Evolutionary conservation across 352 stramenopile genomes (phyloP), one percentile per base, ranked within the genome.

Genomic region (Pythium insidiosum): DNA sequence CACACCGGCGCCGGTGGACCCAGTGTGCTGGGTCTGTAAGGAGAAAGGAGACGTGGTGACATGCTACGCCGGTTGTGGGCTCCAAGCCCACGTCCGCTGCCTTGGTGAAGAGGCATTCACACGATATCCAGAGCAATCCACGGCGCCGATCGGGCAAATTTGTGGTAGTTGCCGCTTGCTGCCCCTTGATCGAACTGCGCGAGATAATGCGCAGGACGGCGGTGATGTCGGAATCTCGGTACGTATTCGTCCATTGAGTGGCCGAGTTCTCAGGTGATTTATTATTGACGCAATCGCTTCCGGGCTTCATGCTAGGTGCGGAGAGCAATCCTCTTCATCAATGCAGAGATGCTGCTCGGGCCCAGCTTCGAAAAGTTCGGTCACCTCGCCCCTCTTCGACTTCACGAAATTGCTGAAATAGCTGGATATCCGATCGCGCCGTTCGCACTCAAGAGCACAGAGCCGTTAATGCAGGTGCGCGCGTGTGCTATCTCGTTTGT

Each of bases 301-400:
- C 28, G 9, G 9, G 28, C 28, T 33, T 39, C 25, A 13, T 28
- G 36, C 35, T 31, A 85, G 73, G 61, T 84, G 38, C 71, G 71
- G 43, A 65, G 75, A 15, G 74, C 78, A 10, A 82, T 90, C 34
- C 50, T 88, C 43, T 84, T 63, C 24, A 38, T 88, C 11, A 90
- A 88, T 25, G 46, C 82, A 7, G 74, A 90, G 44, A 88, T 68
- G 18, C 84, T 76, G 28, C 76, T 38, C 25, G 62, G 60, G 15
- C 28, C 43, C 7, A 84, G 79, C 49, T 90, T 90, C 45, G 71
- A 87, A 25, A 84, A 84, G 47, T 85, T 90, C 53, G 78, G 78
- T 6, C 74, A 90, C 55, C 63, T 90, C 29, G 63, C 71, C 7
- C 85, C 78, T 4, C 47, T 90, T 30, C 70, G 78, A 11, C 31